Percentiles rank a stretch among this genome's conserved stretches.
phyloP scores from a whole-genome alignment of 1,284 basidiomycete species.

The Malassezia sympodialis region DNA sequence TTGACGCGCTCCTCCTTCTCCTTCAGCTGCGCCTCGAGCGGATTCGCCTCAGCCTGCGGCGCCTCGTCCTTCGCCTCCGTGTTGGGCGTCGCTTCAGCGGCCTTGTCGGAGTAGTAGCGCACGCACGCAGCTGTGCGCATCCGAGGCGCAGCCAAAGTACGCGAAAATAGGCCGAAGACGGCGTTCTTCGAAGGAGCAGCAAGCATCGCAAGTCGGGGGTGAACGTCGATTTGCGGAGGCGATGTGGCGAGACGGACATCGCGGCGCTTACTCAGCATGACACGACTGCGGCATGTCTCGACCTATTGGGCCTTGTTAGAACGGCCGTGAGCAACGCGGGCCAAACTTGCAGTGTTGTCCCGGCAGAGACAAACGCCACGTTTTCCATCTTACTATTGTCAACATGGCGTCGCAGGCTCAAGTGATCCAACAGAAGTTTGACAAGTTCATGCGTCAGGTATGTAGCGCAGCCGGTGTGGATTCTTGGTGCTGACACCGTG shows the following conservation, averaged over 20 bases:
- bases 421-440: slow-evolving; percentile 40
- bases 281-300: slow-evolving; percentile 2
- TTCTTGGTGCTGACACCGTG: slow-evolving; percentile 1
- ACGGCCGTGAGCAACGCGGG: slow-evolving; percentile 1
- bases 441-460: slow-evolving; percentile 46
- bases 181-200: neutral
- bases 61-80: slow-evolving; percentile 26
- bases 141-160: neutral
- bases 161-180: slow-evolving; percentile 11
- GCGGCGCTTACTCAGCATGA: slow-evolving; percentile 1
- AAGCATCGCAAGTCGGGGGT: slow-evolving; percentile 1
- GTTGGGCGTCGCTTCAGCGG: slow-evolving; percentile 19
- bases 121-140: neutral
- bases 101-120: slow-evolving; percentile 19
- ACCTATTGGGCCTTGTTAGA: neutral
- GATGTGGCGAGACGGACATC: neutral
- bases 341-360: neutral
- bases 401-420: slow-evolving; percentile 22
- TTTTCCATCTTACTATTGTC: slow-evolving; percentile 1
- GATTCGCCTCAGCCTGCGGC: slow-evolving; percentile 5
- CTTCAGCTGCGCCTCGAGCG: slow-evolving; percentile 32
- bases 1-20: slow-evolving; percentile 47
- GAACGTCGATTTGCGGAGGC: neutral
- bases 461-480: slow-evolving; percentile 9
- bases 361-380: neutral